These are phyloP conservation scores for Hypholoma sublateritium DNA, from an alignment of 768 basidiomycete species.

Conservation along the genomic window DNA sequence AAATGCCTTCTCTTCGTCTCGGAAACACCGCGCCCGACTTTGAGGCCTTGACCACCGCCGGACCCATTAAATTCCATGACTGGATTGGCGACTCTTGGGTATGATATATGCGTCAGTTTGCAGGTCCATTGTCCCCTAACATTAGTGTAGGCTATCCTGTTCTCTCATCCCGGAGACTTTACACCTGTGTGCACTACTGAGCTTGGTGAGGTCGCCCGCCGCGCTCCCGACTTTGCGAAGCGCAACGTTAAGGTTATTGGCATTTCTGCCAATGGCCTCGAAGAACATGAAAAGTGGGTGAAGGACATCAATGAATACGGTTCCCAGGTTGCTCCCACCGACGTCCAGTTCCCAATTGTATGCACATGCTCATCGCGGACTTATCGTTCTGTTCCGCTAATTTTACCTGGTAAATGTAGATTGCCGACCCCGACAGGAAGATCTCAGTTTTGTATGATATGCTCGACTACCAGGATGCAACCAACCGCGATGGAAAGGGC, in stretches of 20 bases:
- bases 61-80: constrained; percentile 89
- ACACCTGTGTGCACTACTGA: constrained; percentile 97
- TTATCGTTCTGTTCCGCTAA: background rate
- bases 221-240: constrained; percentile 78
- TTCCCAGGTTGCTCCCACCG: constrained; percentile 64
- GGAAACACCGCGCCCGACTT: constrained; percentile 92
- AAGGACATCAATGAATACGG: constrained; percentile 84
- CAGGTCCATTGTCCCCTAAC: background rate
- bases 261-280: constrained; percentile 86
- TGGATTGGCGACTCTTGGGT: constrained; percentile 92
- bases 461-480: constrained; percentile 94
- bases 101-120: constrained; percentile 17
- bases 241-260: constrained; percentile 94
- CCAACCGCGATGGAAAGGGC: constrained; percentile 83
- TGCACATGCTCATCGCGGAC: constrained; percentile 22
- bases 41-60: constrained; percentile 84
- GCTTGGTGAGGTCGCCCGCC: constrained; percentile 92
- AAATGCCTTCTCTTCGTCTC: constrained; percentile 66
- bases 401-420: constrained; percentile 43
- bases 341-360: constrained; percentile 92
- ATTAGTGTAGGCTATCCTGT: constrained; percentile 66
- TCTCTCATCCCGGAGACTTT: constrained; percentile 94
- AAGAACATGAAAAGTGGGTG: constrained; percentile 87
- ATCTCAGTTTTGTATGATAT: constrained; percentile 90
- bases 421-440: constrained; percentile 87